A percentile compares a stretch with the other conserved stretches of the same genome.
These are phyloP conservation scores for Trichoderma pleuroti DNA, from an alignment of 2,329 filamentous ascomycete species.

Conservation along the genomic window DNA sequence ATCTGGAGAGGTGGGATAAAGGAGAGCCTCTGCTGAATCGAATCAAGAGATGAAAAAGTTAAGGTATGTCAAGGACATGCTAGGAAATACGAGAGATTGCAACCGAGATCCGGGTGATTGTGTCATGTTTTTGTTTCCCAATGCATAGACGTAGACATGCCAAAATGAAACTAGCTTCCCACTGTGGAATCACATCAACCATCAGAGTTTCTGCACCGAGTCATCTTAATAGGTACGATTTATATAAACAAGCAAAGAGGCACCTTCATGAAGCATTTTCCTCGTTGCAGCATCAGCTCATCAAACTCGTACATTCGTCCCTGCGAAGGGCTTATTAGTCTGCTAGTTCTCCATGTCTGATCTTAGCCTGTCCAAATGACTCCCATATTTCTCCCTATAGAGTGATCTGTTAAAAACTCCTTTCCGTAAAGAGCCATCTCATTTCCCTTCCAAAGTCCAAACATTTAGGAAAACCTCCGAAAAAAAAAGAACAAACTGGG, in stretches of 20 bases:
- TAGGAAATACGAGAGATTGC: not conserved
- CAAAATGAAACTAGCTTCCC: not conserved
- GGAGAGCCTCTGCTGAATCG: conserved; percentile 21
- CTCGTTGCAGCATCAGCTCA: conserved; percentile 6
- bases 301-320: conserved; percentile 15
- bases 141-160: not conserved
- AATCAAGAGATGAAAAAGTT: conserved; percentile 23
- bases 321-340: conserved; percentile 18
- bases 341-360: not conserved
- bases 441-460: not conserved
- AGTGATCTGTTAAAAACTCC: not conserved
- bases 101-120: not conserved
- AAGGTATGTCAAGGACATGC: not conserved
- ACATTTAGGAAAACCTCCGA: not conserved
- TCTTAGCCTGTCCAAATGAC: not conserved
- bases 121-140: not conserved
- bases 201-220: not conserved
- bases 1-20: conserved; percentile 12
- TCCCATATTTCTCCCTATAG: not conserved
- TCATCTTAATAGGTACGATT: not conserved
- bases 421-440: conserved; percentile 3
- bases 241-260: not conserved
- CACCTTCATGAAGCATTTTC: not conserved
- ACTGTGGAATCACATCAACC: too few species aligned
- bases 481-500: not conserved